A percentile compares a stretch with the other conserved stretches of the same genome.
phyloP scores from a whole-genome alignment of 768 basidiomycete genomes.

The Rhizopogon rudus region DNA sequence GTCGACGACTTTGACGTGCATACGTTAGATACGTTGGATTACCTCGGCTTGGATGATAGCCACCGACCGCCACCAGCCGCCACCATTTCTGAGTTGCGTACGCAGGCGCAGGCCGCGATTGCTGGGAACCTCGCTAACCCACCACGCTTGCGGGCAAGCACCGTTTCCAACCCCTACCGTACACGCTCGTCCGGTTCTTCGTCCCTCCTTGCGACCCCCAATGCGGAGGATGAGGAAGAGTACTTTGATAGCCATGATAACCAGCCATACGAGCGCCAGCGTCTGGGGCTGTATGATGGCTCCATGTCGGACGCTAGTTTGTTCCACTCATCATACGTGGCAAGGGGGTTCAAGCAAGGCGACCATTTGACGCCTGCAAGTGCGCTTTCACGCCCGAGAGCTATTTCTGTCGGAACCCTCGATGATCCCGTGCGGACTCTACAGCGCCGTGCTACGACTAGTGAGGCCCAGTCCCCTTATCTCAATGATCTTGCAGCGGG shows the following conservation, averaged over 20 bases:
- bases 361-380: conserved; percentile 56
- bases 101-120: conserved; percentile 87
- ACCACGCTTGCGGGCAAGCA: conserved; percentile 80
- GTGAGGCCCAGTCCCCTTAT: conserved; percentile 52
- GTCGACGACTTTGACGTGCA: conserved; percentile 88
- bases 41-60: conserved; percentile 88
- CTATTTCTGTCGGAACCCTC: conserved; percentile 84
- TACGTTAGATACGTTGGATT: conserved; percentile 94
- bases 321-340: conserved; percentile 54
- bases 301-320: conserved; percentile 46
- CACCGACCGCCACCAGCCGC: conserved; percentile 76
- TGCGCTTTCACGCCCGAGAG: conserved; percentile 58
- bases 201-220: conserved; percentile 60
- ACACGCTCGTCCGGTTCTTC: conserved; percentile 52
- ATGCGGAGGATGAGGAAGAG: conserved; percentile 69
- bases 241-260: conserved; percentile 59
- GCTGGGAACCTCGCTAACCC: conserved; percentile 78
- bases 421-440: conserved; percentile 73
- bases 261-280: conserved; percentile 45
- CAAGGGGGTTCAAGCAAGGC: conserved; percentile 69
- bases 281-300: conserved; percentile 58
- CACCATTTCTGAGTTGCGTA: conserved; percentile 83
- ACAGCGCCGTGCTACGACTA: conserved; percentile 58
- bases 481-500: conserved; percentile 45
- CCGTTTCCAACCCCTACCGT: conserved; percentile 91